phyloP scores from a whole-genome alignment of 2,329 filamentous ascomycete genomes.

The Podosphaera fusca region DNA sequence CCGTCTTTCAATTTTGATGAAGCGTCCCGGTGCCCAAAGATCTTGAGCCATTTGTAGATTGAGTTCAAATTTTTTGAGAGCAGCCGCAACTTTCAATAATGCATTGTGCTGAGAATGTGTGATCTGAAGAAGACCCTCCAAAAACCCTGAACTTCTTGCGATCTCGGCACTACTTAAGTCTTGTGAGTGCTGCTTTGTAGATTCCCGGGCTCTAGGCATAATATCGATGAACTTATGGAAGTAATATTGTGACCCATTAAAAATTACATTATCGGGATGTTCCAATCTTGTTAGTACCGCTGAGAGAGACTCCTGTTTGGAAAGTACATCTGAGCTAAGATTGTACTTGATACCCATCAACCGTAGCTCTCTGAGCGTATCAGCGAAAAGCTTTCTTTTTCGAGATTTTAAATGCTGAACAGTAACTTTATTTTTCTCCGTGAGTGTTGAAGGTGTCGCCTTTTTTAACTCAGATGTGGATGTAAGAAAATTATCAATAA shows the following conservation, averaged over 20 bases:
- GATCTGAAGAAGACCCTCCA: constrained; percentile 67
- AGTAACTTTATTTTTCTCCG: constrained; percentile 61
- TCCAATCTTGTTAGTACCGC: constrained; percentile 39
- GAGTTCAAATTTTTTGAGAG: constrained; percentile 7
- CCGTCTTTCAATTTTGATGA: constrained; percentile 3
- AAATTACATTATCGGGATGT: constrained; percentile 15
- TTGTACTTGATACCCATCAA: constrained; percentile 82
- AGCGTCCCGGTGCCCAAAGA: constrained; percentile 21
- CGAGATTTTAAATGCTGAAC: constrained; percentile 78
- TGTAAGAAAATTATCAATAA: constrained; percentile 43
- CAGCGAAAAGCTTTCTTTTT: constrained; percentile 76
- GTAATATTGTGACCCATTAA: constrained; percentile 37
- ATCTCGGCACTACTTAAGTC: constrained; percentile 69
- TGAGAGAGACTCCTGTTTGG: constrained; percentile 48
- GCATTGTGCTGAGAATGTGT: constrained; percentile 33
- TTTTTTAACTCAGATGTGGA: constrained; percentile 55
- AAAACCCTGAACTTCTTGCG: constrained; percentile 52
- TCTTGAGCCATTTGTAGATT: constrained; percentile 11
- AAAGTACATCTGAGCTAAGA: constrained; percentile 47
- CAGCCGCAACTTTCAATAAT: constrained; percentile 7
- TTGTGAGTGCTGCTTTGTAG: constrained; percentile 51
- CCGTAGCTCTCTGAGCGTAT: constrained; percentile 60
- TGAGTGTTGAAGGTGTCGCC: constrained; percentile 60
- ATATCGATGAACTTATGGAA: constrained; percentile 62
- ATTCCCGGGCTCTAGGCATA: constrained; percentile 41